Evolutionary conservation across 1,284 basidiomycete genomes (phyloP), one percentile per base, ranked within the genome.

Genomic region (Tylopilus sp.): DNA sequence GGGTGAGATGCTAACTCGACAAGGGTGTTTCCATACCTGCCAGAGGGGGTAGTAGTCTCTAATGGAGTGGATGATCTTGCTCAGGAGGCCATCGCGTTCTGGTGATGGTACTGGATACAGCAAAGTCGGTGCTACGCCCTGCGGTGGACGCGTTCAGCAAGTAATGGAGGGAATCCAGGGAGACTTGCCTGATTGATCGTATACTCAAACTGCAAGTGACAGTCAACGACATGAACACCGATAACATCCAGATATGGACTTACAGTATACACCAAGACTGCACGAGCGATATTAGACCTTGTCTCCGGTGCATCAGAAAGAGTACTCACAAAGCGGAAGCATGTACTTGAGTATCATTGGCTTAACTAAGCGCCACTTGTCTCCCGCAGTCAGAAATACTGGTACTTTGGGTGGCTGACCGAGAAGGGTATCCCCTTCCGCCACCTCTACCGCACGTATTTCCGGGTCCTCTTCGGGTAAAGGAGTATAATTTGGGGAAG

Each of bases 41-140:
- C 92, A 93, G 35, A 96, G 78, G 6, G 95, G 94, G 68, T 98
- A 98, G 66, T 96, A 99, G 64, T 99, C 96, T 29, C 91, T 77
- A 28, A 96, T 78, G 1, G 83, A 86, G 58, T 89, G 83, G 56
- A 98, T 92, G 50, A 97, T 75, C 59, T 77, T 81, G 61, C 83
- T 77, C 44, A 92, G 68, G 39, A 94, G 59, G 60, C 86, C 74
- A 63, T 84, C 72, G 34, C 72, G 61, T 33, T 79, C 71, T 2
- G 74, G 64, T 0, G 76, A 70, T 0, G 96, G 96, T 11, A 97
- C 77, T 1, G 92, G 87, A 63, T 97, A 99, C 13, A 98, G 69
- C 11, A 99, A 75, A 0, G 93, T 97, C 0, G 96, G 95, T 11
- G 92, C 82, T 11, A 97, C 82, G 19, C 93, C 93, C 82, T 92